phyloP scores from a whole-genome alignment of 2,329 filamentous ascomycete species.

The Hansfordia pulvinata region DNA sequence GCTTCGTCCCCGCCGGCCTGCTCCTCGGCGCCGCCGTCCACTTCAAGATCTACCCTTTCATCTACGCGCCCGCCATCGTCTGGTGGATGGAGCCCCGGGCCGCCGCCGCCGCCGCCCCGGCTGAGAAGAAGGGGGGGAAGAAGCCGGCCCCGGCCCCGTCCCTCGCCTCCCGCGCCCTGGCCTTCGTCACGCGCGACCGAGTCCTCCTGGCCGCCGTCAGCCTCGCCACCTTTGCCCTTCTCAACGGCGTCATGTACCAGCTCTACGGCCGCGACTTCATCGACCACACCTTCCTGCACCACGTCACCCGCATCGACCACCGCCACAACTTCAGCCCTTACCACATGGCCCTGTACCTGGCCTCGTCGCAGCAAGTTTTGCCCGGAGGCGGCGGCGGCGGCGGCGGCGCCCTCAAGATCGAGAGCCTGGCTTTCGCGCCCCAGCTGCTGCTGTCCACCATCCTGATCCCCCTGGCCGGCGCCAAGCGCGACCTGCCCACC shows the following conservation, averaged over 20 bases:
- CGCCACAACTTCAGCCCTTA: slow-evolving; percentile 98
- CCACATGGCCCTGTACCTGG: slow-evolving; percentile 80
- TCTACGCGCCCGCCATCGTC: slow-evolving; percentile 72
- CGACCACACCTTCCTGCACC: slow-evolving; percentile 83
- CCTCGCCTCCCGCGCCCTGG: slow-evolving; percentile 5
- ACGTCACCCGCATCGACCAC: slow-evolving; percentile 86
- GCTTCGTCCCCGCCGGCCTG: slow-evolving; percentile 52
- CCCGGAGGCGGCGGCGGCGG: slow-evolving; percentile 6
- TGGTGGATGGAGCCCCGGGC: slow-evolving; percentile 58
- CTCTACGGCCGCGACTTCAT: slow-evolving; percentile 73
- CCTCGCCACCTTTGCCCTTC: slow-evolving; percentile 53
- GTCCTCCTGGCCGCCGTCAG: slow-evolving; percentile 49
- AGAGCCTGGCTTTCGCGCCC: slow-evolving; percentile 78
- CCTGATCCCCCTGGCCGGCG: slow-evolving; percentile 60
- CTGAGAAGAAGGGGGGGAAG: slow-evolving; percentile 2
- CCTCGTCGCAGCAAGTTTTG: slow-evolving; percentile 43
- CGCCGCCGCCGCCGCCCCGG: neutral
- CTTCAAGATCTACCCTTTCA: slow-evolving; percentile 98
- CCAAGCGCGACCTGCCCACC: slow-evolving; percentile 67
- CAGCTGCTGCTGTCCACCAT: slow-evolving; percentile 72
- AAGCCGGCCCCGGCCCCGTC: neutral
- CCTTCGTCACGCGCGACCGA: slow-evolving; percentile 40
- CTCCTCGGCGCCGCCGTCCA: slow-evolving; percentile 78
- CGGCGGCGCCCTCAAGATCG: slow-evolving; percentile 30
- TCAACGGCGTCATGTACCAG: slow-evolving; percentile 71